A percentile compares a stretch with the other conserved stretches of the same genome.
phyloP scores from a whole-genome alignment of 129 eudicot species.

The Centaurea solstitialis region DNA sequence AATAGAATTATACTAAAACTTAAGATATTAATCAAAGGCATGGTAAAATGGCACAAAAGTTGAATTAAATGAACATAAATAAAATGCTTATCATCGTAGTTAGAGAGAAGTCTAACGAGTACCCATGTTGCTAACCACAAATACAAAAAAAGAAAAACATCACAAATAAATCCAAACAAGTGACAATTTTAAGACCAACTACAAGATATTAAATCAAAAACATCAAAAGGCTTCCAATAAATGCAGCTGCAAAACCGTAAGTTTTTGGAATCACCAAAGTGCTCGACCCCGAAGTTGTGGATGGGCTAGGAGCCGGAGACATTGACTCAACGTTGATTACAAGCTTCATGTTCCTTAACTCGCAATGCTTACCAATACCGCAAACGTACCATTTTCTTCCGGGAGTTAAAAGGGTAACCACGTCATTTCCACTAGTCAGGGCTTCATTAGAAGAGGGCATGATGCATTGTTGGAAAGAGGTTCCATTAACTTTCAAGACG shows the following conservation, averaged over 20 bases:
- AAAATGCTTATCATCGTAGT: neutral
- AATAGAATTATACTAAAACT: no score
- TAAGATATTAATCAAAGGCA: neutral
- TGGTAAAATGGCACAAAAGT: neutral
- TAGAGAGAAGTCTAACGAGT: neutral
- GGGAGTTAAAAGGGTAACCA: constrained; percentile 2
- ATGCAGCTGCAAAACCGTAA: neutral
- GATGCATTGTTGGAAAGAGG: constrained; percentile 16
- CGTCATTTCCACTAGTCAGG: constrained; percentile 1
- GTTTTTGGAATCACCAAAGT: neutral
- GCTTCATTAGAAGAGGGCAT: neutral
- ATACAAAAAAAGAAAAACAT: neutral
- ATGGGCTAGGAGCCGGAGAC: constrained; percentile 32
- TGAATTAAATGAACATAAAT: neutral
- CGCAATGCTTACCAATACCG: constrained; percentile 16
- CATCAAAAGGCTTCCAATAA: constrained; percentile 10
- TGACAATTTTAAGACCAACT: neutral
- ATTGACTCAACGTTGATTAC: constrained; percentile 10
- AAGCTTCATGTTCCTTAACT: constrained; percentile 6
- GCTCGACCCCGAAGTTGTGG: constrained; percentile 17
- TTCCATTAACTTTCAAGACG: constrained; percentile 12
- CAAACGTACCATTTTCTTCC: constrained; percentile 13
- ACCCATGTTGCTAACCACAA: neutral
- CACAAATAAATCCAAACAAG: neutral
- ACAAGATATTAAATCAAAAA: neutral